These are phyloP conservation scores for Amphicarpaea edgeworthii DNA, from an alignment of 306 rosid species.

Conservation along the genomic window DNA sequence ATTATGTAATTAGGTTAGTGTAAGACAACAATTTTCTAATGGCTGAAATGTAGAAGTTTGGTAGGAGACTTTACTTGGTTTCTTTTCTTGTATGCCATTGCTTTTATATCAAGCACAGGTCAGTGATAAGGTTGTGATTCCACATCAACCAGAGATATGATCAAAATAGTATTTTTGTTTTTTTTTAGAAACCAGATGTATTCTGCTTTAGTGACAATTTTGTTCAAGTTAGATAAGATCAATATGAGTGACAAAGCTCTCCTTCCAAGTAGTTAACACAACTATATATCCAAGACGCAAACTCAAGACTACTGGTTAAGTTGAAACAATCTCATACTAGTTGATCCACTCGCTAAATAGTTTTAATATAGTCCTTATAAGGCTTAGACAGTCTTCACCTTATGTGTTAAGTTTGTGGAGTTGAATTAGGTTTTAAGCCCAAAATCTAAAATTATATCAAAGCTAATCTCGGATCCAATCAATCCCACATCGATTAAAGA, in stretches of 20 bases:
- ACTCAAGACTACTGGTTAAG: neutral
- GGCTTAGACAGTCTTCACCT: neutral
- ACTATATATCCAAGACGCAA: too few relatives aligned
- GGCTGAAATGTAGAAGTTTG: constrained; percentile 14
- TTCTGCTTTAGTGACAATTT: neutral
- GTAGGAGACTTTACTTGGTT: neutral
- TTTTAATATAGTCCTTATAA: neutral
- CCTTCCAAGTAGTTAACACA: too few relatives aligned
- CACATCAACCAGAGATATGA: neutral
- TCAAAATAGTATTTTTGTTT: too few relatives aligned
- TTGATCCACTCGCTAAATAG: neutral
- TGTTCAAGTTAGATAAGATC: neutral
- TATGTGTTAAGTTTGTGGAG: neutral
- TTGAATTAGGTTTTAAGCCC: neutral
- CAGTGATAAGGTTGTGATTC: neutral
- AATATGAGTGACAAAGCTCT: neutral
- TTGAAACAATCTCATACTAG: neutral
- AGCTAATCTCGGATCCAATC: neutral
- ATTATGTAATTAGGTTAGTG: neutral
- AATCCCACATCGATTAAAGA: neutral
- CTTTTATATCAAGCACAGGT: neutral
- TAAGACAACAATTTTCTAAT: constrained; percentile 11
- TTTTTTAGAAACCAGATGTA: too few relatives aligned
- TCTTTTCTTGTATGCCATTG: neutral
- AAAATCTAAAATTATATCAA: neutral